Conservation (phyloP, 176 grass and related monocot genomes). For the Triticum dicoccoides region DNA sequence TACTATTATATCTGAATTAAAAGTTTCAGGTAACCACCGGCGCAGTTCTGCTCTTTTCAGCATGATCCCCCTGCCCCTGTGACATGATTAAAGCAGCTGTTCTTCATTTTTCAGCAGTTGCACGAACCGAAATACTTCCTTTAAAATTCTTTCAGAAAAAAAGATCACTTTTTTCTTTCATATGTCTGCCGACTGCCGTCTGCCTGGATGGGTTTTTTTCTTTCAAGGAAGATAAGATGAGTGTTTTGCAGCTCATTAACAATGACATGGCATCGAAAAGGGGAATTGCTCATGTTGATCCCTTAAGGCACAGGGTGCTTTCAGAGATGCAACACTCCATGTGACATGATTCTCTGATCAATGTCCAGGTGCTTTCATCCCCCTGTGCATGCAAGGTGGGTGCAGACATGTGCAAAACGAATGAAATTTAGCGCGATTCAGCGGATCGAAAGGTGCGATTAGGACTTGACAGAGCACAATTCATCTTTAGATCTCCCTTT, state of each 20-base stretch:
- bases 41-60: background rate
- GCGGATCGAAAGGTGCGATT: background rate
- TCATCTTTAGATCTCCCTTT: background rate
- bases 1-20: background rate
- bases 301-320: background rate
- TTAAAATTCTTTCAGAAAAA: background rate
- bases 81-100: slow-evolving; percentile 27
- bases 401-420: background rate
- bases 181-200: background rate
- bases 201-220: slow-evolving; percentile 12
- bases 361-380: background rate
- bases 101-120: background rate
- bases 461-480: background rate
- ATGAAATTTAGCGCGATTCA: background rate
- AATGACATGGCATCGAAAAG: slow-evolving; percentile 16
- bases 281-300: background rate
- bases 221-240: slow-evolving; percentile 19
- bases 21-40: slow-evolving; percentile 19
- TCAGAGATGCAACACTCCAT: background rate
- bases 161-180: slow-evolving; percentile 18
- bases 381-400: background rate
- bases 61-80: background rate
- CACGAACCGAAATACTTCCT: background rate
- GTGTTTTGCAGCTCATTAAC: slow-evolving; percentile 24
- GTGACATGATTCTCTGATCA: slow-evolving; percentile 11